A percentile compares a stretch with the other conserved stretches of the same genome.
Evolutionary conservation across 768 basidiomycete species (phyloP).

Genomic region (Psilocybe azurescens): DNA sequence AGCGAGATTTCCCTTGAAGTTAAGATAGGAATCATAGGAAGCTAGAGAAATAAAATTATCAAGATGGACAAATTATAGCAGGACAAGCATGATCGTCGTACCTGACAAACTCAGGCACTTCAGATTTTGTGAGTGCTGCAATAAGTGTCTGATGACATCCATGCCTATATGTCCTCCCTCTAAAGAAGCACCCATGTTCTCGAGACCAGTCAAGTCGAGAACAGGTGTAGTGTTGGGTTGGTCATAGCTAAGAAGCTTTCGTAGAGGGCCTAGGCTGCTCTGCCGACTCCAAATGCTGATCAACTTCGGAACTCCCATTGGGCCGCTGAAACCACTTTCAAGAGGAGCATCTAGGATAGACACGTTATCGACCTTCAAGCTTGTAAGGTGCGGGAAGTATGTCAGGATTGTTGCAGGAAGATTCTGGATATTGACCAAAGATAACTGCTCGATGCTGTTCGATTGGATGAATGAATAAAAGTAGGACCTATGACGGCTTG

Average conservation of each 20-base stretch:
- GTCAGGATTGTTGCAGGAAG: constrained; percentile 4
- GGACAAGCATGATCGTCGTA: neutral
- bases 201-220: constrained; percentile 10
- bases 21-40: neutral
- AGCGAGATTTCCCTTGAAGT: neutral
- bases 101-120: constrained; percentile 11
- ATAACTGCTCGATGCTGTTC: constrained; percentile 6
- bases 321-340: neutral
- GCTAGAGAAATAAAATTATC: neutral
- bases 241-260: neutral
- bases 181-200: neutral
- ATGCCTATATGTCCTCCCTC: neutral
- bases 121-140: neutral
- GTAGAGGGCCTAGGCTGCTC: constrained; percentile 4
- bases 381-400: constrained; percentile 7
- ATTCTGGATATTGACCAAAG: constrained; percentile 3
- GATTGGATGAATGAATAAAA: constrained; percentile 13
- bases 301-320: constrained; percentile 8
- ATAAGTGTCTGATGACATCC: neutral
- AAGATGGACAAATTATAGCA: neutral
- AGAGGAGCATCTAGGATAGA: neutral
- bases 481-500: neutral
- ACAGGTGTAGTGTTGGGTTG: neutral
- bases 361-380: constrained; percentile 1
- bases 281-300: neutral